Base-by-base conservation (phyloP, 148 eudicot species). In the Vaccinium macrocarpon region DNA sequence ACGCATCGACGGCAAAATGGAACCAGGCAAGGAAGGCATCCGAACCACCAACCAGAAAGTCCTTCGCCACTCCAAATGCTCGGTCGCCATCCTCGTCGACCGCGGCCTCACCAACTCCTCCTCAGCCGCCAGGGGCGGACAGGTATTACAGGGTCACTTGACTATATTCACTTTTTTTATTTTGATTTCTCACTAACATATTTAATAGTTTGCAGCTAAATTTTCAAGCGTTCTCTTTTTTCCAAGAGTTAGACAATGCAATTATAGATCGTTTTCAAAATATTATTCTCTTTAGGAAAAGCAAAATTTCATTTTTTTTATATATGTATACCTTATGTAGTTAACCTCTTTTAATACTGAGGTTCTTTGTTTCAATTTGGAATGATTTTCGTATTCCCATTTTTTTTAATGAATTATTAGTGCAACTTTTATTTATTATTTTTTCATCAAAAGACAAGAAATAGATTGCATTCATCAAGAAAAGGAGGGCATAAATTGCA, bases 1-100 rank as follows among this genome's bases (percentile, higher is more conserved):
- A 73, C 81, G 99, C 48, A 97, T 97, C 53, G 98, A 97, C 78
- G 97, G 99, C 12, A 95, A 95, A 81, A 89, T 97, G 90, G 99
- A 97, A 84, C 89, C 85, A 11, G 95, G 94, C 3, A 95, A 92
- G 84, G 98, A 92, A 52, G 96, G 98, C 9, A 88, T 97, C 56
- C 85, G 99, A 75, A 87, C 88, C 0, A 95, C 95, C 3, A 95
- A 97, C 82, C 98, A 95, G 52, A 92, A 92, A 76, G 94, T 97
- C 71, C 95, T 97, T 46, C 91, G 94, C 3, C 90, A 97, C 72
- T 95, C 98, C 25, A 94, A 89, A 32, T 95, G 99, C 74, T 78
- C 98, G 1, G 98, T 95, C 9, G 99, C 90, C 27, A 90, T 97
- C 76, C 91, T 97, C 21, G 90, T 97, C 6, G 98, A 97, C 78